Conservation (phyloP, 805 yeast species). For the Brettanomyces nanus region DNA sequence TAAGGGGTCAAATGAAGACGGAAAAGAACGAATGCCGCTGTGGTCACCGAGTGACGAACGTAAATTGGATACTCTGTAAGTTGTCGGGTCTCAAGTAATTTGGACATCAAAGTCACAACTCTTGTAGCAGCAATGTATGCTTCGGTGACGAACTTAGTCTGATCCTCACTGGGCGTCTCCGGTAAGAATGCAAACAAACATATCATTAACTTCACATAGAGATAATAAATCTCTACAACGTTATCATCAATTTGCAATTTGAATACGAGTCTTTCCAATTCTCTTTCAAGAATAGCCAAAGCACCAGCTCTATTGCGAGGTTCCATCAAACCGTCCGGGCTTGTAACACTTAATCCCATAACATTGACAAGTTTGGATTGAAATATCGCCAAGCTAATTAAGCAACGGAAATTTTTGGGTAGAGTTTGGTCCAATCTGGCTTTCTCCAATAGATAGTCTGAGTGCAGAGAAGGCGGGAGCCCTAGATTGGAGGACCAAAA, state of each 20-base stretch:
- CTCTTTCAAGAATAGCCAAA: constrained; percentile 67
- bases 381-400: constrained; percentile 68
- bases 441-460: constrained; percentile 74
- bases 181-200: constrained; percentile 87
- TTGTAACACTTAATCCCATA: constrained; percentile 78
- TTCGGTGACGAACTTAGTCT: constrained; percentile 71
- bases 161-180: constrained; percentile 83
- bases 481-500: constrained; percentile 87
- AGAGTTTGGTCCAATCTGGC: constrained; percentile 60
- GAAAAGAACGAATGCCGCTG: constrained; percentile 71
- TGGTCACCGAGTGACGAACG: constrained; percentile 78
- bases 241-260: constrained; percentile 59
- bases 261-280: constrained; percentile 62
- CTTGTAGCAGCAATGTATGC: constrained; percentile 79
- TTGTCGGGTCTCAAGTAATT: constrained; percentile 56
- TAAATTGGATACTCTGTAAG: constrained; percentile 81
- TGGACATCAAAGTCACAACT: constrained; percentile 69
- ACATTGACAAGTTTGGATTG: constrained; percentile 77
- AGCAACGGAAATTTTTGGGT: constrained; percentile 64
- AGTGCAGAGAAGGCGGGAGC: constrained; percentile 76
- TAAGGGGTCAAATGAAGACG: constrained; percentile 74
- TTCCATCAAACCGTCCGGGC: constrained; percentile 85
- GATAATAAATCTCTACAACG: constrained; percentile 66
- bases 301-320: constrained; percentile 78
- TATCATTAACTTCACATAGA: constrained; percentile 72